Percentiles rank a stretch among this genome's conserved stretches.
phyloP scores from a whole-genome alignment of 129 eudicot species.

The Flaveria linearis region DNA sequence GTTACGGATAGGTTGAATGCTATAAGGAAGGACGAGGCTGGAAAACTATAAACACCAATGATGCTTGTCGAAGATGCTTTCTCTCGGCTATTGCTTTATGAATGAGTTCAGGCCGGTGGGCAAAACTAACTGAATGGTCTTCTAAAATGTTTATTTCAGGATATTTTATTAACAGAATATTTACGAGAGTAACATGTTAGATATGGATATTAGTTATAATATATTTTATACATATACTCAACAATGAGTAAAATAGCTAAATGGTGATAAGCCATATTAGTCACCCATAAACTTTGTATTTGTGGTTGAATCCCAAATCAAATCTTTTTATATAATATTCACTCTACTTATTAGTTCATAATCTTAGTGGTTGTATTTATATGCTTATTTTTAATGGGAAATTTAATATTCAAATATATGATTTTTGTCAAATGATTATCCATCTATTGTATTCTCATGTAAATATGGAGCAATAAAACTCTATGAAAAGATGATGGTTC shows the following conservation, averaged over 20 bases:
- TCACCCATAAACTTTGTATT: too few species aligned
- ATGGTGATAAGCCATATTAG: too few species aligned
- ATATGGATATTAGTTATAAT: too few species aligned
- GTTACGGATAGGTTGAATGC: conserved; percentile 54
- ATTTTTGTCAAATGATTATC: neutral
- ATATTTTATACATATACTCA: too few species aligned
- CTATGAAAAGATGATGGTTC: neutral
- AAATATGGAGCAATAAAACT: neutral
- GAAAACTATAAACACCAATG: conserved; percentile 46
- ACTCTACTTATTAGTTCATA: neutral
- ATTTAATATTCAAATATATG: neutral
- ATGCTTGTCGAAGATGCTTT: conserved; percentile 57
- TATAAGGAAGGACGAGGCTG: conserved; percentile 78
- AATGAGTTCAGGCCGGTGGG: neutral
- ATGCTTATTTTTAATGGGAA: neutral
- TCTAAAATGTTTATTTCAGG: neutral
- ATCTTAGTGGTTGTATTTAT: neutral
- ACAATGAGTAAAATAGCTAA: too few species aligned
- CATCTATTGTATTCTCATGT: neutral
- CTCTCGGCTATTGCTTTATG: conserved; percentile 58
- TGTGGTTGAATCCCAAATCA: too few species aligned
- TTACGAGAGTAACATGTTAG: neutral
- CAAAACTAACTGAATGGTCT: neutral
- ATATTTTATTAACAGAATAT: neutral
- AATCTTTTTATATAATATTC: too few species aligned